phyloP scores from a whole-genome alignment of 352 stramenopile genomes.

The Globisporangium nagaii region DNA sequence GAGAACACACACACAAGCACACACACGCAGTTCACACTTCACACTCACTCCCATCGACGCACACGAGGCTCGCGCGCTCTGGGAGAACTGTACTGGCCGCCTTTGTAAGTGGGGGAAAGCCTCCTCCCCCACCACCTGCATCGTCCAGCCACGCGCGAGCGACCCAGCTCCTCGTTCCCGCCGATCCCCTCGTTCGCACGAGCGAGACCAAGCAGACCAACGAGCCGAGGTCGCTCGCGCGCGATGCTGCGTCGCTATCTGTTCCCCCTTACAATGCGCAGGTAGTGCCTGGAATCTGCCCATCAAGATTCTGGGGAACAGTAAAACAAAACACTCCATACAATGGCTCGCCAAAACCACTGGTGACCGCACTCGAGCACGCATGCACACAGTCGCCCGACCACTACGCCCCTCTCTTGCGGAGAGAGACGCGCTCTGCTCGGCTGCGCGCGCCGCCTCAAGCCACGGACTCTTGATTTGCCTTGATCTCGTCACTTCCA shows the following conservation, averaged over 20 bases:
- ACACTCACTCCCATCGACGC: neutral
- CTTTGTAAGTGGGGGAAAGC: slow-evolving; percentile 62
- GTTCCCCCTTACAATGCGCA: slow-evolving; percentile 81
- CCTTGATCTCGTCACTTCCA: slow-evolving; percentile 59
- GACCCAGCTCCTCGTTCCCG: too few relatives aligned
- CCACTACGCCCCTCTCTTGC: neutral
- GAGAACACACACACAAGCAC: slow-evolving; percentile 20
- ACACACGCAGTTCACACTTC: slow-evolving; percentile 4
- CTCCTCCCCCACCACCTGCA: slow-evolving; percentile 57
- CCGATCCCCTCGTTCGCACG: neutral
- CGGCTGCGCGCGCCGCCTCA: slow-evolving; percentile 7
- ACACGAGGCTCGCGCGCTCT: neutral
- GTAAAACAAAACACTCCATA: slow-evolving; percentile 23
- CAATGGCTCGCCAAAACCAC: slow-evolving; percentile 69
- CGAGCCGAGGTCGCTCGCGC: neutral
- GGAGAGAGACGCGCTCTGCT: neutral
- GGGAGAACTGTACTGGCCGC: slow-evolving; percentile 41
- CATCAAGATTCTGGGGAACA: slow-evolving; percentile 83
- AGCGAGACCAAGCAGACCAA: neutral
- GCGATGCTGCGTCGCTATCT: slow-evolving; percentile 25
- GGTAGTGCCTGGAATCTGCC: slow-evolving; percentile 64
- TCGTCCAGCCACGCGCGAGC: slow-evolving; percentile 14
- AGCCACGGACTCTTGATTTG: slow-evolving; percentile 18
- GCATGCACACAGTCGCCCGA: neutral
- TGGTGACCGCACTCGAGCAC: slow-evolving; percentile 22